Evolutionary conservation across 139 green algal genomes (phyloP).

Genomic region (Volvox reticuliferus): DNA sequence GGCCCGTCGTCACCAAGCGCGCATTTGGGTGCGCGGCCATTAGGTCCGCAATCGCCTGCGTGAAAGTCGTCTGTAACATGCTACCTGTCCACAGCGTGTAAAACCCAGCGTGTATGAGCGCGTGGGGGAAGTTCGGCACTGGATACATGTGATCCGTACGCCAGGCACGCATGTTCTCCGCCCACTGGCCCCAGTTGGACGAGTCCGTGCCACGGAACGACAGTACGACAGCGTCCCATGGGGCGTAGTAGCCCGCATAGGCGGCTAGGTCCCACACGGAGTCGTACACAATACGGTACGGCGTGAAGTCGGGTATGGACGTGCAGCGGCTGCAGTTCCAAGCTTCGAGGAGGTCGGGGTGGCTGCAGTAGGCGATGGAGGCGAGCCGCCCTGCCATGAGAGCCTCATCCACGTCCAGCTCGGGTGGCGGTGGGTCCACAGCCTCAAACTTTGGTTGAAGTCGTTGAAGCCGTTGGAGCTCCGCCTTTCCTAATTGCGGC

Average conservation of each 20-base stretch:
- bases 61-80: slow-evolving; percentile 13
- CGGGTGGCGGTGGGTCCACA: neutral
- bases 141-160: slow-evolving; percentile 60
- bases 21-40: slow-evolving; percentile 49
- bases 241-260: slow-evolving; percentile 76
- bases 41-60: slow-evolving; percentile 37
- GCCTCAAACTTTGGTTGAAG: neutral
- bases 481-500: too few relatives aligned
- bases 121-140: slow-evolving; percentile 35
- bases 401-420: slow-evolving; percentile 66
- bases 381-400: slow-evolving; percentile 63
- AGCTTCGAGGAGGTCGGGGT: slow-evolving; percentile 54
- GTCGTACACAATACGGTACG: slow-evolving; percentile 69
- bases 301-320: slow-evolving; percentile 58
- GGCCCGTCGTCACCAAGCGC: slow-evolving; percentile 57
- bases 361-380: slow-evolving; percentile 78
- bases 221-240: slow-evolving; percentile 73
- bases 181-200: slow-evolving; percentile 80
- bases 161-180: slow-evolving; percentile 88
- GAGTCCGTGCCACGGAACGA: slow-evolving; percentile 84
- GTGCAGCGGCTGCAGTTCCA: slow-evolving; percentile 87
- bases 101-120: slow-evolving; percentile 55
- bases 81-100: slow-evolving; percentile 53
- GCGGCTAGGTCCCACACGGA: slow-evolving; percentile 78
- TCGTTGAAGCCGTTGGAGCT: too few relatives aligned